Evolutionary conservation across 106 monocot species (phyloP).

Genomic region (Cymbidium sinense): DNA sequence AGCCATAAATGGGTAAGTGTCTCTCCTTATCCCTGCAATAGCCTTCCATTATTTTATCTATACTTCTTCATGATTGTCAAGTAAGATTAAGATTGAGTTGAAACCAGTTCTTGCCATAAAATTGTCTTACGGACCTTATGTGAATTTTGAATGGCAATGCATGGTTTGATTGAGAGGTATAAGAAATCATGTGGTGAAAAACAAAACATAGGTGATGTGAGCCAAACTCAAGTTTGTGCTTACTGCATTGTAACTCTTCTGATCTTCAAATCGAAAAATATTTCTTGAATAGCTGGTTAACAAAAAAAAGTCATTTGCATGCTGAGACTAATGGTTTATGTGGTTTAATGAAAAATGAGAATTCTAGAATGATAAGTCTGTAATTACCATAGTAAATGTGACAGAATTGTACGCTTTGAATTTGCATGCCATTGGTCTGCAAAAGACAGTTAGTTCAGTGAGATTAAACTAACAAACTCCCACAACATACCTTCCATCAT

Average conservation of each 20-base stretch:
- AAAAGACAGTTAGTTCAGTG: too few species aligned
- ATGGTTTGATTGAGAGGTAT: constrained; percentile 22
- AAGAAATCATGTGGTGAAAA: constrained; percentile 14
- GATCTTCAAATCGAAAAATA: background rate
- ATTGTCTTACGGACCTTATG: background rate
- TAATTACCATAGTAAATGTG: too few species aligned
- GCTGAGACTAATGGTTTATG: background rate
- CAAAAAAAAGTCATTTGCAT: background rate
- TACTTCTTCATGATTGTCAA: too few species aligned
- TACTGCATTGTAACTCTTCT: background rate
- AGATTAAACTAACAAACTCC: too few species aligned
- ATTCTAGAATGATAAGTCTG: too few species aligned
- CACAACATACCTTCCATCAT: too few species aligned
- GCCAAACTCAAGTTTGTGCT: constrained; percentile 13
- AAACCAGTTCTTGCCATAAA: background rate
- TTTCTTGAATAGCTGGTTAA: background rate
- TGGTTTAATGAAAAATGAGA: background rate
- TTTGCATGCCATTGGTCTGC: too few species aligned
- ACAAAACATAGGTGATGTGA: background rate
- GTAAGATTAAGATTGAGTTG: too few species aligned
- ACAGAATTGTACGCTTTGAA: too few species aligned
- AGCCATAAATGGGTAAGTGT: constrained; percentile 50
- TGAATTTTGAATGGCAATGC: constrained; percentile 16
- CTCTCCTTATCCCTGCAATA: background rate
- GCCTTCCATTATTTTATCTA: background rate